Conservation (phyloP, 129 eudicot species). For the sunflower (Helianthus annuus) region HanXRQr2.0-SUNRISE NC_035436.2:182723503-182724002, state of each 20-base stretch:
- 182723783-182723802: slow-evolving; percentile 11
- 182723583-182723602: slow-evolving; percentile 99
- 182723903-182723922: slow-evolving; percentile 92
- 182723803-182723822: not conserved
- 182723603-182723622: slow-evolving; percentile 96
- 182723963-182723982: slow-evolving; percentile 74
- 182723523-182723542: slow-evolving; percentile 86
- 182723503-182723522: slow-evolving; percentile 81
- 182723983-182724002: slow-evolving; percentile 1
- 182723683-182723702: not conserved
- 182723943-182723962: slow-evolving; percentile 98
- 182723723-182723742: slow-evolving; percentile 90
- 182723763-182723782: slow-evolving; percentile 92
- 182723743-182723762: slow-evolving; percentile 84
- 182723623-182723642: slow-evolving; percentile 53
- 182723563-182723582: slow-evolving; percentile 92
- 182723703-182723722: slow-evolving; percentile 61
- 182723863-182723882: slow-evolving; percentile 93
- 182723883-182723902: slow-evolving; percentile 97
- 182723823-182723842: not conserved
- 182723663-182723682: not conserved
- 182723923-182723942: slow-evolving; percentile 98
- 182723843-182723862: slow-evolving; percentile 19
- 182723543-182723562: slow-evolving; percentile 91
- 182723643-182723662: slow-evolving; percentile 22